Conservation (phyloP, 1,284 basidiomycete genomes). For the Tranzscheliella williamsii region DNA sequence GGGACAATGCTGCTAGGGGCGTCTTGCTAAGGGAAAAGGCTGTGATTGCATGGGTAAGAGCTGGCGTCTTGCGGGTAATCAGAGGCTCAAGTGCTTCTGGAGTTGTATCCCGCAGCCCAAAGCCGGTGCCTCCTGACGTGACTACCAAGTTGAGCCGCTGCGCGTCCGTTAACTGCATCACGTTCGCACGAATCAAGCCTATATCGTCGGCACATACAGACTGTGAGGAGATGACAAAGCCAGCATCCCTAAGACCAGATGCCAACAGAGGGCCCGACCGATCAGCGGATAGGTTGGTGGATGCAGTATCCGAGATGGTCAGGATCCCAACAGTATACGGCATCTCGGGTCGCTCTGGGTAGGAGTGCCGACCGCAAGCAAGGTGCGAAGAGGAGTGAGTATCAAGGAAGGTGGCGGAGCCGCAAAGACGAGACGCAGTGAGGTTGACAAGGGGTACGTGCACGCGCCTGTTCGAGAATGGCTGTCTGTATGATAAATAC, state of each 20-base stretch:
- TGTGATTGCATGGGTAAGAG: conserved; percentile 76
- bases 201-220: conserved; percentile 34
- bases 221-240: conserved; percentile 5
- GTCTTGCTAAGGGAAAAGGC: conserved; percentile 73
- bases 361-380: too few relatives aligned
- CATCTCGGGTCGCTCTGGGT: too few relatives aligned
- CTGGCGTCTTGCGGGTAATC: conserved; percentile 74
- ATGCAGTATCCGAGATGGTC: conserved; percentile 45
- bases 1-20: conserved; percentile 76
- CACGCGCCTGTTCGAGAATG: too few relatives aligned
- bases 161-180: conserved; percentile 10
- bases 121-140: conserved; percentile 84
- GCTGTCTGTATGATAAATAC: too few relatives aligned
- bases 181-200: background rate
- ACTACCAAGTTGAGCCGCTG: conserved; percentile 60
- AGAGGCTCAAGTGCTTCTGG: conserved; percentile 77
- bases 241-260: conserved; percentile 1
- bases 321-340: conserved; percentile 14
- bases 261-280: conserved; percentile 40
- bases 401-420: too few relatives aligned
- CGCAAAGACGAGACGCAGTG: too few relatives aligned
- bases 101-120: conserved; percentile 75
- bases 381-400: too few relatives aligned
- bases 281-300: conserved; percentile 16
- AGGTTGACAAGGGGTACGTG: too few relatives aligned